Evolutionary conservation across 345 rosid genomes (phyloP).

Genomic region (Kernera saxatilis): DNA sequence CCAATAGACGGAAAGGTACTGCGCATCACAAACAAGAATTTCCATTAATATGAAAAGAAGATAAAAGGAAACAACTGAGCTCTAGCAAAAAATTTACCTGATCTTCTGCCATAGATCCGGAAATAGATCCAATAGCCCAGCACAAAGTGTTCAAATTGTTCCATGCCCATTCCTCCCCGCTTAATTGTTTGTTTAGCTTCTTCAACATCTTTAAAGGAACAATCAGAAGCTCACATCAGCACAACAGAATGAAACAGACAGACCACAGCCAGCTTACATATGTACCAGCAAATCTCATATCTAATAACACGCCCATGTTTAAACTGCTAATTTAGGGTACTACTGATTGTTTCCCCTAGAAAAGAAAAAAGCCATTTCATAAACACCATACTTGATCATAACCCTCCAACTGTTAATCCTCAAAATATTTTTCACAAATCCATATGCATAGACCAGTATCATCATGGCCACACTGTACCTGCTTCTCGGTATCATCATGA

Average conservation of each 20-base stretch:
- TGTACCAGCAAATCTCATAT: neutral
- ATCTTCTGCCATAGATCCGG: constrained; percentile 98
- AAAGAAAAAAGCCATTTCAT: neutral
- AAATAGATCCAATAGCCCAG: constrained; percentile 99
- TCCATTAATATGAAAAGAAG: neutral
- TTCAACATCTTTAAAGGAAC: constrained; percentile 68
- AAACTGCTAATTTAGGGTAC: neutral
- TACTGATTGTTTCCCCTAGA: neutral
- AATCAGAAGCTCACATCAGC: constrained; percentile 14
- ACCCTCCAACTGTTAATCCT: neutral
- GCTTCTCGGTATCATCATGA: constrained; percentile 97
- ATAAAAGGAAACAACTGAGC: neutral
- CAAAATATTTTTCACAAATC: neutral
- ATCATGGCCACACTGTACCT: constrained; percentile 44
- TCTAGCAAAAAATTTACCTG: constrained; percentile 50
- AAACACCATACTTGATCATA: constrained; percentile 1
- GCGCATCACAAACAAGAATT: neutral
- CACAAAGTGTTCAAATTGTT: constrained; percentile 91
- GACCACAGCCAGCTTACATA: neutral
- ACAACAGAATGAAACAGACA: constrained; percentile 1
- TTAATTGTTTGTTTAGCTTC: constrained; percentile 90
- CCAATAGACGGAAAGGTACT: neutral
- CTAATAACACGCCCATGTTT: neutral
- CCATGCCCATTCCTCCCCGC: constrained; percentile 99
- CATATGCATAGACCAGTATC: neutral